A percentile compares a stretch with the other conserved stretches of the same genome.
These are phyloP conservation scores for Phytophthora constricta DNA, from an alignment of 352 stramenopile genomes.

Conservation along the genomic window DNA sequence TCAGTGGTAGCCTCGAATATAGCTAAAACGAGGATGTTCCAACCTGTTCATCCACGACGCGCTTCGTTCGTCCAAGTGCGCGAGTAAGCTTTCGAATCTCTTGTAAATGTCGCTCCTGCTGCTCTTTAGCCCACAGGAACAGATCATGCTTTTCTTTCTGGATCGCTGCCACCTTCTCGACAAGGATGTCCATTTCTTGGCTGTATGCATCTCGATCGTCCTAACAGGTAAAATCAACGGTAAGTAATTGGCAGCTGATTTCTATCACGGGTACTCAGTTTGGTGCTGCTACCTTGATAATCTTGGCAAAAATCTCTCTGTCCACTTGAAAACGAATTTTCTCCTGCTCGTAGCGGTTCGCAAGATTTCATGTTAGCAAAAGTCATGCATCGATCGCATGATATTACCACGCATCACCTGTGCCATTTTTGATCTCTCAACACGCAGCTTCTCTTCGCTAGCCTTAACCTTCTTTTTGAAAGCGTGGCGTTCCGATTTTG, in stretches of 20 bases:
- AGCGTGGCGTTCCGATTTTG: constrained; percentile 75
- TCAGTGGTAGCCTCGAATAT: too few species aligned
- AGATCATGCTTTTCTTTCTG: constrained; percentile 81
- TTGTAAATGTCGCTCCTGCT: constrained; percentile 77
- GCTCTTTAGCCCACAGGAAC: constrained; percentile 70
- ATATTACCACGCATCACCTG: constrained; percentile 44
- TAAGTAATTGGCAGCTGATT: too few species aligned
- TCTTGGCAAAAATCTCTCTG: constrained; percentile 87
- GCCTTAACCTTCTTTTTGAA: constrained; percentile 86
- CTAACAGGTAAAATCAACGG: constrained; percentile 20
- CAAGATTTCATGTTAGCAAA: not conserved
- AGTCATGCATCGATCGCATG: too few species aligned
- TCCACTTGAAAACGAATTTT: constrained; percentile 84
- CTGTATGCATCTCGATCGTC: constrained; percentile 84
- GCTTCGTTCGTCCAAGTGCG: constrained; percentile 62
- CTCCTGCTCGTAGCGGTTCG: constrained; percentile 42
- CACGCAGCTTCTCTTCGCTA: constrained; percentile 62
- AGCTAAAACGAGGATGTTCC: too few species aligned
- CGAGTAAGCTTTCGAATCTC: constrained; percentile 87
- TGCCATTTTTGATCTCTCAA: constrained; percentile 72
- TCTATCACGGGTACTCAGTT: too few species aligned
- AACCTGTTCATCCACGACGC: constrained; percentile 73
- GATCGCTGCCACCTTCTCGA: constrained; percentile 68
- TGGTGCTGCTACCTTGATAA: constrained; percentile 82
- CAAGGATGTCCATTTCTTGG: constrained; percentile 69